These are phyloP conservation scores for Clonostachys chloroleuca DNA, from an alignment of 2,329 filamentous ascomycete genomes.

Conservation along the genomic window DNA sequence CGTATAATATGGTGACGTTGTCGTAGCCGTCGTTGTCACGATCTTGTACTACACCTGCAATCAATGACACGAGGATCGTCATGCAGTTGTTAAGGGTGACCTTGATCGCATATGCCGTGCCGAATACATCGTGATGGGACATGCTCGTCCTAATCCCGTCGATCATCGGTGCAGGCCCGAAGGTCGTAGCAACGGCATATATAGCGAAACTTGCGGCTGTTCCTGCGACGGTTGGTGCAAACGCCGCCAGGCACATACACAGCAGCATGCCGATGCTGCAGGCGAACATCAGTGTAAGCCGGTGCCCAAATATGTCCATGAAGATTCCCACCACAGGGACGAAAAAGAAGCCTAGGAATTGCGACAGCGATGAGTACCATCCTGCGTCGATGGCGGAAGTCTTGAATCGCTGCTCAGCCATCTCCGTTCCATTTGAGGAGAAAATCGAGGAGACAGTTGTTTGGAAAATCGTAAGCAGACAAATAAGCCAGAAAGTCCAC, in stretches of 20 bases:
- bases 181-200: conserved; percentile 39
- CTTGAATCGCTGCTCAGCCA: conserved; percentile 49
- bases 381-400: conserved; percentile 42
- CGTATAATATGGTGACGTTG: conserved; percentile 42
- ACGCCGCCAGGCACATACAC: conserved; percentile 46
- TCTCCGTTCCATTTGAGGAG: conserved; percentile 47
- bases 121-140: conserved; percentile 47
- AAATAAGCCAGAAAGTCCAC: conserved; percentile 51
- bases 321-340: conserved; percentile 45
- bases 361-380: conserved; percentile 43
- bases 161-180: conserved; percentile 46
- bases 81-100: conserved; percentile 49
- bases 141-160: conserved; percentile 46
- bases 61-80: conserved; percentile 45
- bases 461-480: conserved; percentile 43
- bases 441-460: conserved; percentile 46
- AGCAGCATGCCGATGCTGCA: conserved; percentile 38
- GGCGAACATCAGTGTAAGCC: conserved; percentile 31
- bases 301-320: conserved; percentile 44
- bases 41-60: conserved; percentile 46
- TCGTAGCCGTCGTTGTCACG: conserved; percentile 41
- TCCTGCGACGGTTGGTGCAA: conserved; percentile 33
- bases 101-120: conserved; percentile 45
- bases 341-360: conserved; percentile 47
- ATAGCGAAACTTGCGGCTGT: conserved; percentile 49